Percentiles rank a stretch among this genome's conserved stretches.
phyloP scores from a whole-genome alignment of 805 yeast species.

The Barnettozyma salicaria region DNA sequence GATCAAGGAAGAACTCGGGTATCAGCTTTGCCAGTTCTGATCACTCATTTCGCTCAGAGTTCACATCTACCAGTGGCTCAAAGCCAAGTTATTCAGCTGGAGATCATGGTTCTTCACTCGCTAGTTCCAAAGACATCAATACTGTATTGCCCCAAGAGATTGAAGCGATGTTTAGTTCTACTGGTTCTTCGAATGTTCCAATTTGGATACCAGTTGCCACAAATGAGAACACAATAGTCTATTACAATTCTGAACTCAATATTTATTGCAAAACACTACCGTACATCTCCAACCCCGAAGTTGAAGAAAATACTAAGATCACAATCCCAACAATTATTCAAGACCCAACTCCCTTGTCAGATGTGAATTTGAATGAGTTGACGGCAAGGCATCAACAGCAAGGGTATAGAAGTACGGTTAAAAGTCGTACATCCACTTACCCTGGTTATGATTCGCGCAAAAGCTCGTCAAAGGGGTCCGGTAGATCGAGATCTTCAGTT shows the following conservation, averaged over 20 bases:
- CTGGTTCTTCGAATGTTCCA: slow-evolving; percentile 32
- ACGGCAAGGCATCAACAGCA: slow-evolving; percentile 1
- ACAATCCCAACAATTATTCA: slow-evolving; percentile 25
- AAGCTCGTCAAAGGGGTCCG: slow-evolving; percentile 10
- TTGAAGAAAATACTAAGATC: slow-evolving; percentile 30
- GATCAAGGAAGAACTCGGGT: slow-evolving; percentile 41
- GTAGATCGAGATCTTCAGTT: slow-evolving; percentile 16
- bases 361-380: slow-evolving; percentile 25
- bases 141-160: slow-evolving; percentile 33
- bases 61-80: neutral
- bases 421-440: slow-evolving; percentile 17
- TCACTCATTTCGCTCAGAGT: slow-evolving; percentile 28
- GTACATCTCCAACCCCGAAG: slow-evolving; percentile 34
- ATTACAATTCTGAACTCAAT: slow-evolving; percentile 54
- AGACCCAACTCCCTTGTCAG: slow-evolving; percentile 10
- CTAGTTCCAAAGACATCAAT: slow-evolving; percentile 18
- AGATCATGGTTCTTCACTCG: slow-evolving; percentile 15
- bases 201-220: slow-evolving; percentile 63
- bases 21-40: slow-evolving; percentile 41
- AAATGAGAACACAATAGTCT: slow-evolving; percentile 47
- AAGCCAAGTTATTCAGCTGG: slow-evolving; percentile 6
- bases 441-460: slow-evolving; percentile 12
- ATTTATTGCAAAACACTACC: slow-evolving; percentile 58
- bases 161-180: slow-evolving; percentile 31
- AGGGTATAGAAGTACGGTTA: slow-evolving; percentile 9